These are phyloP conservation scores for Articulospora tetracladia DNA, from an alignment of 495 filamentous ascomycete genomes.

Conservation along the genomic window DNA sequence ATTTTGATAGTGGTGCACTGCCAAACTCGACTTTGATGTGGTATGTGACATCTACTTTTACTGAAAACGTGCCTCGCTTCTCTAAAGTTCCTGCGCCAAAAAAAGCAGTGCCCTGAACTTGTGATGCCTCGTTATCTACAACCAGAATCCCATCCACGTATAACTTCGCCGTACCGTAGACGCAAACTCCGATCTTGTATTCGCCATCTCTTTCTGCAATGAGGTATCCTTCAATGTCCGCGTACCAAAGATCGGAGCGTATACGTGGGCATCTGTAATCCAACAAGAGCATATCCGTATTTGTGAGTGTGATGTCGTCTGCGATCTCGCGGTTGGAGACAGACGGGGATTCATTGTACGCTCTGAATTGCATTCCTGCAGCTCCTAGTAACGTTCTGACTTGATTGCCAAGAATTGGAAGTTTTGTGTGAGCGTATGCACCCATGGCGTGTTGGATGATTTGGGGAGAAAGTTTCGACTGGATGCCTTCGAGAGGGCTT, in stretches of 20 bases:
- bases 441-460: constrained; percentile 45
- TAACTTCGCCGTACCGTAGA: constrained; percentile 61
- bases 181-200: constrained; percentile 57
- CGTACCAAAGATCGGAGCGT: constrained; percentile 51
- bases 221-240: constrained; percentile 55
- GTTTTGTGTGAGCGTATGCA: constrained; percentile 54
- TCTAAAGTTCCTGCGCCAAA: constrained; percentile 58
- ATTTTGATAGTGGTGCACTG: constrained; percentile 55
- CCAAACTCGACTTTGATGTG: constrained; percentile 60
- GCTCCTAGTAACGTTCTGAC: no score
- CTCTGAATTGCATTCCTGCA: constrained; percentile 5
- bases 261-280: constrained; percentile 60
- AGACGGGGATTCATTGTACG: constrained; percentile 44
- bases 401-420: constrained; percentile 49
- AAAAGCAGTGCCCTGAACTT: constrained; percentile 55
- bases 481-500: constrained; percentile 61
- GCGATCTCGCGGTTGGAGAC: constrained; percentile 50
- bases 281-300: constrained; percentile 53
- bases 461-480: constrained; percentile 36
- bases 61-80: constrained; percentile 47
- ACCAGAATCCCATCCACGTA: constrained; percentile 61
- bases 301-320: constrained; percentile 49
- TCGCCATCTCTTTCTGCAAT: constrained; percentile 45
- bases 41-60: constrained; percentile 56
- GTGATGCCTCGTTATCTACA: constrained; percentile 60